Percentiles rank a stretch among this genome's conserved stretches.
Evolutionary conservation across 1,139 yeast species (phyloP).

Genomic region (Saccharomyces uvarum): DNA sequence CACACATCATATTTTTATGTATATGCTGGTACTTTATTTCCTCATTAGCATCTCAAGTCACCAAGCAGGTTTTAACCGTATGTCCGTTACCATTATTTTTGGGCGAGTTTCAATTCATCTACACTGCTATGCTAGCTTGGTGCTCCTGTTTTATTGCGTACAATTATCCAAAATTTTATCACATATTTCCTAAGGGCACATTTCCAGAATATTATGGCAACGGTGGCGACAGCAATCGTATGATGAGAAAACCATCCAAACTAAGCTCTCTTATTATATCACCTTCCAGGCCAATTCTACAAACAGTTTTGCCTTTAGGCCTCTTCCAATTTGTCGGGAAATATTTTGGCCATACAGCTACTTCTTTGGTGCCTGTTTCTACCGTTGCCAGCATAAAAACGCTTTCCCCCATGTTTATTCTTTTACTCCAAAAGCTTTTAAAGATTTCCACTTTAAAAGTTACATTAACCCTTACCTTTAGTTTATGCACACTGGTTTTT

Average conservation of each 20-base stretch:
- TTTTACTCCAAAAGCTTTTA: slow-evolving; percentile 61
- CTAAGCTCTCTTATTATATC: slow-evolving; percentile 22
- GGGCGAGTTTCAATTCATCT: slow-evolving; percentile 76
- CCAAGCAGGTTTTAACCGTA: slow-evolving; percentile 64
- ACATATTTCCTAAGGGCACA: slow-evolving; percentile 47
- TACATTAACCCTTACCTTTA: slow-evolving; percentile 57
- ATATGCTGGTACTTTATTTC: slow-evolving; percentile 73
- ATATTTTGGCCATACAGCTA: slow-evolving; percentile 82
- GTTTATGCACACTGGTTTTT: slow-evolving; percentile 46
- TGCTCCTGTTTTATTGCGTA: slow-evolving; percentile 28
- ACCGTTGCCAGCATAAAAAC: slow-evolving; percentile 92
- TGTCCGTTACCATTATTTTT: slow-evolving; percentile 77
- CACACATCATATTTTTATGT: slow-evolving; percentile 47
- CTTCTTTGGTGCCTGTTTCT: slow-evolving; percentile 84
- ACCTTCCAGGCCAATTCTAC: slow-evolving; percentile 41
- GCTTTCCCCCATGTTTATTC: slow-evolving; percentile 79
- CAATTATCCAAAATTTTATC: slow-evolving; percentile 16
- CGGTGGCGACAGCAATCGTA: slow-evolving; percentile 5
- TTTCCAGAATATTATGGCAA: slow-evolving; percentile 37
- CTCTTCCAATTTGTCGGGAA: slow-evolving; percentile 88
- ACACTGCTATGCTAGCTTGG: slow-evolving; percentile 44
- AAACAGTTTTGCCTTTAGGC: slow-evolving; percentile 85
- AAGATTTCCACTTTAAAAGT: slow-evolving; percentile 50
- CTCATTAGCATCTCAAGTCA: slow-evolving; percentile 73
- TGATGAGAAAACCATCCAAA: slow-evolving; percentile 12